Evolutionary conservation across 1,284 basidiomycete genomes (phyloP), one percentile per base, ranked within the genome.

Genomic region (Malassezia sympodialis): DNA sequence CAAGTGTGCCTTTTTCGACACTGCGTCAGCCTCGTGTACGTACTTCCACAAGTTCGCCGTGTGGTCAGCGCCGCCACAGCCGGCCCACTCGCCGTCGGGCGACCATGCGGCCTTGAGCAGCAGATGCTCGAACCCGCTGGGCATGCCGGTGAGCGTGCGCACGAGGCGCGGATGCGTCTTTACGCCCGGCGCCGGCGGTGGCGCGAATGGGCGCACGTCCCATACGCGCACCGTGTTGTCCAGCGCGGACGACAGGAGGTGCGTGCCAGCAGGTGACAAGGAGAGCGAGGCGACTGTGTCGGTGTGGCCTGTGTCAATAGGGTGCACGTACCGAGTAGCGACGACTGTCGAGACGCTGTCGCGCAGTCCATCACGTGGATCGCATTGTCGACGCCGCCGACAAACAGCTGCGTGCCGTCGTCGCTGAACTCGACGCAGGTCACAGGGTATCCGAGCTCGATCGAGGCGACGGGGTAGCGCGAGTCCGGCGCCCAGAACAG

Each of bases 141-240:
- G 60, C 4, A 66, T 65, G 0, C 73, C 73, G 12, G 59, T 45
- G 3, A 75, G 52, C 7, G 71, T 75, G 34, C 68, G 56, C 44
- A 65, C 55, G 3, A 75, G 59, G 14, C 73, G 50, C 4, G 68
- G 61, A 27, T 62, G 60, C 21, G 56, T 26, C 37, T 53, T 47
- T 28, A 63, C 58, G n/a, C 63, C 58, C 0, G 64, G 65, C 28
- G 56, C 49, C 1, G 65, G 63, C 26, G 67, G 63, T 1, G 69
- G 67, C 23, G 71, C 73, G 48, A 73, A 75, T 1, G 73, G 73
- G n/a, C 69, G 58, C 4, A 75, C 68, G 39, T 75, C 73, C 73
- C 73, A 75, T 23, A 75, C 65, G 8, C 69, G 55, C 0, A 72
- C 41, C 0, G 68, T 67, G 47, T 71, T 68, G 52, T 75, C 73